These are phyloP conservation scores for Plasmodium cynomolgi DNA, from an alignment of 169 alveolate genomes.

Conservation along the genomic window DNA sequence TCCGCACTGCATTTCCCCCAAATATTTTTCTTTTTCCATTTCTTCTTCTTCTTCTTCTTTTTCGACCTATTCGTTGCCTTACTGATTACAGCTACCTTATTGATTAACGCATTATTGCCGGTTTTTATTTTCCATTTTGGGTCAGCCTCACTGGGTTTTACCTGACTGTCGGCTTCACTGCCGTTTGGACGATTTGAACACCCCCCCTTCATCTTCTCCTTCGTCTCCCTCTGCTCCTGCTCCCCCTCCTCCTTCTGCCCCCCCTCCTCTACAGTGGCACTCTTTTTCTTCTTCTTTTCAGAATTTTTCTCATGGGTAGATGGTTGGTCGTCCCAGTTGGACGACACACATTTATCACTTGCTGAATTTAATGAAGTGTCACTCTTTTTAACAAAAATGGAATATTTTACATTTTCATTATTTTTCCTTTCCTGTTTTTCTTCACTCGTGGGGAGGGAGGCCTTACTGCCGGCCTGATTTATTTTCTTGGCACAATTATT, in stretches of 20 bases:
- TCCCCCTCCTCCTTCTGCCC: not conserved
- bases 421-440: constrained; percentile 4
- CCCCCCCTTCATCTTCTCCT: not conserved
- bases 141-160: not conserved
- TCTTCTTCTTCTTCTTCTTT: not conserved
- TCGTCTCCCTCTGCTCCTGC: no score
- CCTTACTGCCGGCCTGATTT: not conserved
- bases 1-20: not conserved
- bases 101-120: not conserved
- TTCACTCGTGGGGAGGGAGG: not conserved
- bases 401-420: constrained; percentile 17
- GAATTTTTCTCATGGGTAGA: not conserved
- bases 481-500: constrained; percentile 62
- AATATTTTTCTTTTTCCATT: not conserved
- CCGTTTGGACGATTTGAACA: not conserved
- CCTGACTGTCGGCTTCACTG: not conserved
- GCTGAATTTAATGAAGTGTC: not conserved
- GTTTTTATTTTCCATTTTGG: not conserved
- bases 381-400: constrained; percentile 44
- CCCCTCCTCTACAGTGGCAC: not conserved
- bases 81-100: not conserved
- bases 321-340: not conserved
- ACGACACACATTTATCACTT: not conserved
- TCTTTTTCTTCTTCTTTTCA: not conserved
- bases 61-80: not conserved